Percentiles rank a stretch among this genome's conserved stretches.
These are phyloP conservation scores for Aureobasidium sp. DNA, from an alignment of 2,329 filamentous ascomycete species.

Conservation along the genomic window DNA sequence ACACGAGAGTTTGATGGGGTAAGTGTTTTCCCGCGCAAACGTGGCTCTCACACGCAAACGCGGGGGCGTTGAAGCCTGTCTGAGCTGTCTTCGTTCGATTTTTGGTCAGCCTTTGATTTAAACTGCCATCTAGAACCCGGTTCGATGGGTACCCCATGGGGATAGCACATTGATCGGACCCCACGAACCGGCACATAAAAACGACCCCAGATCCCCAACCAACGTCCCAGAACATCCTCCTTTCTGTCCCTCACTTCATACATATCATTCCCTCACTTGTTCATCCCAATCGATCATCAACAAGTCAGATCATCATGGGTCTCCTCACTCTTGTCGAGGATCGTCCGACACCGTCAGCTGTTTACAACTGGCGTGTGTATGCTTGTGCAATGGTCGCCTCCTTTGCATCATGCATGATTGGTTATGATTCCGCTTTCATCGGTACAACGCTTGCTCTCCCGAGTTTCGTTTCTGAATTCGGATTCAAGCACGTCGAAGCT, in stretches of 20 bases:
- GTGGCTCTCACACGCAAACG: no score
- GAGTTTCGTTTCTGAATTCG: conserved; percentile 62
- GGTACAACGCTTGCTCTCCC: conserved; percentile 64
- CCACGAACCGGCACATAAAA: neutral
- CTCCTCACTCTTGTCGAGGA: conserved; percentile 29
- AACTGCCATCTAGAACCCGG: neutral
- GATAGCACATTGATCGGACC: neutral
- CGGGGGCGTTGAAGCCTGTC: no score
- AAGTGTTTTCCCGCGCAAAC: no score
- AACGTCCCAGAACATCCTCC: no score
- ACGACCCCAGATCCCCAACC: no score
- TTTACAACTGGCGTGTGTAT: conserved; percentile 54
- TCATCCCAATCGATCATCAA: no score
- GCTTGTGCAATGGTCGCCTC: conserved; percentile 46
- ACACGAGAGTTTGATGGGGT: no score
- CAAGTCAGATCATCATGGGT: conserved; percentile 22
- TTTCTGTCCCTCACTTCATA: neutral
- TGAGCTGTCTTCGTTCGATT: no score
- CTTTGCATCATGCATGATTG: conserved; percentile 51
- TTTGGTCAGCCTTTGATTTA: no score
- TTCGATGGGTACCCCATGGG: neutral
- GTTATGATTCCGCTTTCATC: conserved; percentile 67
- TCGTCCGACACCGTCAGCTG: conserved; percentile 45
- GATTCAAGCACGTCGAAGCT: conserved; percentile 44
- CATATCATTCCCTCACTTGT: no score